Conservation (phyloP, 1,139 yeast species). For the Kluyveromyces sp. region DNA sequence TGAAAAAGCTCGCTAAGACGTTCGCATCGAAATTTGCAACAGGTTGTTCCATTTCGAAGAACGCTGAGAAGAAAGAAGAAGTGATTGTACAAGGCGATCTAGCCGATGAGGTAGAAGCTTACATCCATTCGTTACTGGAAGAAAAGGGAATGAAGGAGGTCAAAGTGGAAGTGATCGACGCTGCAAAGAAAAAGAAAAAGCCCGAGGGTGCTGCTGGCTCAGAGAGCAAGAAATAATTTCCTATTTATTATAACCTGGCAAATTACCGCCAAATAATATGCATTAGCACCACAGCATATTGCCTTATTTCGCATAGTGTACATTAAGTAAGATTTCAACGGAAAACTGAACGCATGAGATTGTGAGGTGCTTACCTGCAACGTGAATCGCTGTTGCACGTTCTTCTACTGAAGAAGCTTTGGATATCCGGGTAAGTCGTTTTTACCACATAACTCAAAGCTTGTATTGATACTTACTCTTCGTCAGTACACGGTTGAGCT, state of each 20-base stretch:
- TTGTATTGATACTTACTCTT: too few species aligned
- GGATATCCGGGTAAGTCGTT: too few species aligned
- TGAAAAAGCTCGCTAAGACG: constrained; percentile 85
- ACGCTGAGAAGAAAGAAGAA: constrained; percentile 87
- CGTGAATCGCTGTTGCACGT: too few species aligned
- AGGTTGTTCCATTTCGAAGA: constrained; percentile 91
- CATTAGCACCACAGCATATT: background rate
- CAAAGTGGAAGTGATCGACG: constrained; percentile 81
- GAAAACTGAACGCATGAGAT: too few species aligned
- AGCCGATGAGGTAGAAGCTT: constrained; percentile 81
- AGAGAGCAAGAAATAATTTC: background rate
- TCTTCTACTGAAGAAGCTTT: too few species aligned
- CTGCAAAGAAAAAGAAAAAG: constrained; percentile 66
- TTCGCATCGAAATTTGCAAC: constrained; percentile 95
- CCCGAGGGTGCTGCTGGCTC: constrained; percentile 23
- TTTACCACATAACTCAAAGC: too few species aligned
- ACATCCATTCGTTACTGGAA: constrained; percentile 60
- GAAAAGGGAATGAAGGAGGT: constrained; percentile 80
- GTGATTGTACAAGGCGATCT: constrained; percentile 93
- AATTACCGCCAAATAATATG: too few species aligned
- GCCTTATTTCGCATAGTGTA: background rate
- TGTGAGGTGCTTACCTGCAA: too few species aligned
- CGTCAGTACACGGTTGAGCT: too few species aligned
- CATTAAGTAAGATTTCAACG: background rate
- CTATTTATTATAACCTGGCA: too few species aligned